Conservation (phyloP, 78 protist genomes). For the Dictyostelium firmibasis region DNA sequence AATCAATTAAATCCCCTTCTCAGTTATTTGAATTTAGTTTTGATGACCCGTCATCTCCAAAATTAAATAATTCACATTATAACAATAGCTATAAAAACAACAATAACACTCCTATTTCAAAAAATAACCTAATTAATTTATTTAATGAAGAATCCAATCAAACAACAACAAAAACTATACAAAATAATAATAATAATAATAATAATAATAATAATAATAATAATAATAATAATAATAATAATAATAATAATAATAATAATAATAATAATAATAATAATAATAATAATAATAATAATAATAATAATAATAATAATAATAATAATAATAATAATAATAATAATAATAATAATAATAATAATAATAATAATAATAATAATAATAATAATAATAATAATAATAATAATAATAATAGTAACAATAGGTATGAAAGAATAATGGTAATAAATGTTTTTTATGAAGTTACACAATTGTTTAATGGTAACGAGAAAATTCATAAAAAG, state of each 20-base stretch:
- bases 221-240: neutral
- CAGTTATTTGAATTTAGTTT: neutral
- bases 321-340: neutral
- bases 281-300: neutral
- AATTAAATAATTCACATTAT: neutral
- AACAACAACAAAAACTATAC: neutral
- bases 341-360: neutral
- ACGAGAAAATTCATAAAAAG: conserved; percentile 10
- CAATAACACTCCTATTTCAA: neutral
- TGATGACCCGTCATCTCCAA: neutral
- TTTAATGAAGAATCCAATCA: neutral
- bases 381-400: neutral
- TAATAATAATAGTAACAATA: neutral
- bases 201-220: neutral
- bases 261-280: neutral
- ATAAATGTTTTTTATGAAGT: conserved; percentile 20
- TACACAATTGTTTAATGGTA: neutral
- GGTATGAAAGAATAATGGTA: conserved; percentile 48
- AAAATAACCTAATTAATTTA: neutral
- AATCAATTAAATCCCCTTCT: neutral
- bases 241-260: neutral
- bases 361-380: neutral
- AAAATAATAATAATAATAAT: neutral
- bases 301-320: neutral
- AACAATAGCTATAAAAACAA: neutral